Evolutionary conservation across 331 rosid genomes (phyloP), one percentile per base, ranked within the genome.

Genomic region (Malus hybrid): DNA sequence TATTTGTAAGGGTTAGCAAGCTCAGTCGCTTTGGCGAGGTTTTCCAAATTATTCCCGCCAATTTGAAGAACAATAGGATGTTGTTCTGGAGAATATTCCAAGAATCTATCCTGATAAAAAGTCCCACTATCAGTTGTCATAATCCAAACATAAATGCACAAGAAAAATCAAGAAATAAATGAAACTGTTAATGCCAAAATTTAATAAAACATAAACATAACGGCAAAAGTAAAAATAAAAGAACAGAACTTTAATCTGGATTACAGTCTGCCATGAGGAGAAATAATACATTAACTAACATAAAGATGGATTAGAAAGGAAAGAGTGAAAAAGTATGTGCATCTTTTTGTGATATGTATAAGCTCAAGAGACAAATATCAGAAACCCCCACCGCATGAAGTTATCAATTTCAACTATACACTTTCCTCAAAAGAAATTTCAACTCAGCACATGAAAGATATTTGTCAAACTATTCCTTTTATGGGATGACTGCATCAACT

Each of bases 51-150:
- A 87, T 80, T 93, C 77, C 98, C 98, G 6, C 98, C 98, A 60
- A 93, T 84, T 87, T 93, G 98, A 79, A 93, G 91, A 83, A 93
- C 96, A 75, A 93, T 84, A 72, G 98, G 97, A 85, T 93, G 88
- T 71, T 93, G 98, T 42, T 89, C 96, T 9, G 93, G 93, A 70
- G 92, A 72, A 85, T 46, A 93, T 0, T 87, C 90, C 91, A 93
- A 85, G 82, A 91, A 93, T 79, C 96, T 91, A 79, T 93, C 97
- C 98, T 93, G 98, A 86, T 60, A 1, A 28, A 74, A 75, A 32
- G 56, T 31, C 31, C 60, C 22, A 8, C 16, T 14, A 52, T 72
- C 27, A 78, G 52, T 16, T 73, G 32, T 56, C 56, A 52, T 33
- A 10, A 60, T n/a, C 70, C 39, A 15, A 64, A 59, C 32, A 3